Conservation (phyloP, 2,329 filamentous ascomycete genomes). For the Cordyceps farinosa region DNA sequence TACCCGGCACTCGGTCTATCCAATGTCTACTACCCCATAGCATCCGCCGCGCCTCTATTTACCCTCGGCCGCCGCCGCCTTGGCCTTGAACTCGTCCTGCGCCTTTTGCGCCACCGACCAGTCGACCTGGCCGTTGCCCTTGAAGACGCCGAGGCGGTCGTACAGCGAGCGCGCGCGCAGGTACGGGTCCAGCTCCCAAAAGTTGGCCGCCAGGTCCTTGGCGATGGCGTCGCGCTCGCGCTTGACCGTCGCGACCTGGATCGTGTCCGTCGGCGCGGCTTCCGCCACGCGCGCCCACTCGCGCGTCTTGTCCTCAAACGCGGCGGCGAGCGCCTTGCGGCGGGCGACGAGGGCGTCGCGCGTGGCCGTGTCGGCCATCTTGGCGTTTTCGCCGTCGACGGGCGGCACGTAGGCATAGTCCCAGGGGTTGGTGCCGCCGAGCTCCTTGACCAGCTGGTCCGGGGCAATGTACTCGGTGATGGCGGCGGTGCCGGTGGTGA, state of each 20-base stretch:
- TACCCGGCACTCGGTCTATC: background rate
- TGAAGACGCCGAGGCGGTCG: constrained; percentile 69
- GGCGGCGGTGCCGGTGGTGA: constrained; percentile 72
- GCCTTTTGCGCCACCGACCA: constrained; percentile 49
- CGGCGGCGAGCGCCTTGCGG: constrained; percentile 58
- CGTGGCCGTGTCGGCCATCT: constrained; percentile 58
- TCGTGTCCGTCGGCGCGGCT: constrained; percentile 30
- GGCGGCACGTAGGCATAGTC: constrained; percentile 75
- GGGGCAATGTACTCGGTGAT: constrained; percentile 67
- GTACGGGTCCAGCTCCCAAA: constrained; percentile 83
- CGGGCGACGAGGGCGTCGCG: constrained; percentile 59
- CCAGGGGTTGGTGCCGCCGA: constrained; percentile 81
- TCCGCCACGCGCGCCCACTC: constrained; percentile 58
- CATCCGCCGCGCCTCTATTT: background rate
- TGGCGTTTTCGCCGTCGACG: constrained; percentile 63
- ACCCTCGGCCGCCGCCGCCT: background rate
- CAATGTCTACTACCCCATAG: background rate
- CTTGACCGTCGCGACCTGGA: constrained; percentile 43
- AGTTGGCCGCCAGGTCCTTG: constrained; percentile 61
- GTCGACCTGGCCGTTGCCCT: constrained; percentile 59
- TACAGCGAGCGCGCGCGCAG: constrained; percentile 73
- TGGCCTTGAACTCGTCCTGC: constrained; percentile 14
- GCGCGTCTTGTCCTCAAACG: constrained; percentile 68
- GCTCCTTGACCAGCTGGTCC: constrained; percentile 66
- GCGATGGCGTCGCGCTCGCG: constrained; percentile 57